Evolutionary conservation across 805 yeast genomes (phyloP).

Genomic region (Monosporozyma aerobia): DNA sequence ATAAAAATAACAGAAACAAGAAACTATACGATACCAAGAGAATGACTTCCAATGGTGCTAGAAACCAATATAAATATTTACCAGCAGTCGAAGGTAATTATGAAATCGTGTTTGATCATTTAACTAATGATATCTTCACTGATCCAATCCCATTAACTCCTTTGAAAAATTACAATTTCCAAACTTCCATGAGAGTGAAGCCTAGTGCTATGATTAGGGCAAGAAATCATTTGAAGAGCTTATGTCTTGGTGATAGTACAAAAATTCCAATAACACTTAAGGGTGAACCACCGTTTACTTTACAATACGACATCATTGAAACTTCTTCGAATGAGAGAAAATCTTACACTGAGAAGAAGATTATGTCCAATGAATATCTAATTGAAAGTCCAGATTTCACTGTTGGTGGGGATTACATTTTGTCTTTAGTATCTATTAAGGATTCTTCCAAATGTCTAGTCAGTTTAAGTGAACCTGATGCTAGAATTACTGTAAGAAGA

Average conservation of each 20-base stretch:
- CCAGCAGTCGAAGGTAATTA: slow-evolving; percentile 80
- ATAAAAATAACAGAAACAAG: slow-evolving; percentile 18
- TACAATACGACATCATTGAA: slow-evolving; percentile 61
- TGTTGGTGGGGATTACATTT: slow-evolving; percentile 64
- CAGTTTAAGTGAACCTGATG: slow-evolving; percentile 54
- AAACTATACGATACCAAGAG: slow-evolving; percentile 31
- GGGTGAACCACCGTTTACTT: slow-evolving; percentile 73
- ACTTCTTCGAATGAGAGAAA: slow-evolving; percentile 41
- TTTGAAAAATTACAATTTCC: slow-evolving; percentile 41
- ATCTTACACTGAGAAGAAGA: slow-evolving; percentile 35
- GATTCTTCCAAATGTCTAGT: slow-evolving; percentile 78
- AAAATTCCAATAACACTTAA: slow-evolving; percentile 49
- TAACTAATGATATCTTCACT: slow-evolving; percentile 58
- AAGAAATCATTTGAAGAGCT: slow-evolving; percentile 14
- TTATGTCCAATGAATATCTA: slow-evolving; percentile 29
- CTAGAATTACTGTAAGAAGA: slow-evolving; percentile 55
- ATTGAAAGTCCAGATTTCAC: slow-evolving; percentile 48
- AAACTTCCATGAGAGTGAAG: slow-evolving; percentile 62
- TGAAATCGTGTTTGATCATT: slow-evolving; percentile 55
- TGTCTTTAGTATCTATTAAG: slow-evolving; percentile 52
- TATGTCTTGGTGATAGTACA: slow-evolving; percentile 42
- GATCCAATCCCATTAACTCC: slow-evolving; percentile 32
- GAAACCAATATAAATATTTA: slow-evolving; percentile 53
- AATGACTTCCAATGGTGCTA: slow-evolving; percentile 34
- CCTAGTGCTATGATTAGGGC: slow-evolving; percentile 43